Evolutionary conservation across 768 basidiomycete species (phyloP).

Genomic region (Auriscalpium microsporum): DNA sequence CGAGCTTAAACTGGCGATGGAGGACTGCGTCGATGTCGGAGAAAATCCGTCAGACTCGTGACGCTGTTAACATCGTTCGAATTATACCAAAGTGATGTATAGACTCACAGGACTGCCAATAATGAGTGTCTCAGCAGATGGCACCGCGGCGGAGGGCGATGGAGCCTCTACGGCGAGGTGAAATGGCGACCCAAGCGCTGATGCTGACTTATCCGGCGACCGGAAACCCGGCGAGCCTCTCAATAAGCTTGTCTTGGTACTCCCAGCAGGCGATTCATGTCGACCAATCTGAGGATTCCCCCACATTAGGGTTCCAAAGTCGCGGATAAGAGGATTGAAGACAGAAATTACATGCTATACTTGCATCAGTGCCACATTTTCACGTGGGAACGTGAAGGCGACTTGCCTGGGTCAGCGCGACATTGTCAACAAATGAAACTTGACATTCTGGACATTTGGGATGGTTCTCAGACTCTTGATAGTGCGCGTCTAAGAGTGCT

Average conservation of each 20-base stretch:
- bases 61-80: not conserved
- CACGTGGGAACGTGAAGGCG: not conserved
- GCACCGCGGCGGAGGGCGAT: not conserved
- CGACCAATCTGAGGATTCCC: conserved; percentile 11
- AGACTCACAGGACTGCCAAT: not conserved
- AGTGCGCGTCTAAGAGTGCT: conserved; percentile 8
- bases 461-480: conserved; percentile 30
- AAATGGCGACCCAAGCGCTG: not conserved
- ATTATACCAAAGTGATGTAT: not conserved
- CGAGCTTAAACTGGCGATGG: not conserved
- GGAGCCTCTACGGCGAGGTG: not conserved
- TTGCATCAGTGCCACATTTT: conserved; percentile 17
- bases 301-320: conserved; percentile 11
- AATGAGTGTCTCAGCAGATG: not conserved
- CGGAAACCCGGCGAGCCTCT: conserved; percentile 5
- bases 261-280: conserved; percentile 1
- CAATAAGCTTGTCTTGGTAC: not conserved
- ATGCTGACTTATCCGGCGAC: not conserved
- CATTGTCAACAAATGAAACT: conserved; percentile 33
- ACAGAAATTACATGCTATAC: conserved; percentile 14
- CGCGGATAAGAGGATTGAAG: conserved; percentile 12
- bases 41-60: not conserved
- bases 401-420: conserved; percentile 29
- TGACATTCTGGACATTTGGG: conserved; percentile 37
- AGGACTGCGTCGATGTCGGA: not conserved